Evolutionary conservation across 2,329 filamentous ascomycete genomes (phyloP), one percentile per base, ranked within the genome.

Genomic region (Colletotrichum theobromicola): DNA sequence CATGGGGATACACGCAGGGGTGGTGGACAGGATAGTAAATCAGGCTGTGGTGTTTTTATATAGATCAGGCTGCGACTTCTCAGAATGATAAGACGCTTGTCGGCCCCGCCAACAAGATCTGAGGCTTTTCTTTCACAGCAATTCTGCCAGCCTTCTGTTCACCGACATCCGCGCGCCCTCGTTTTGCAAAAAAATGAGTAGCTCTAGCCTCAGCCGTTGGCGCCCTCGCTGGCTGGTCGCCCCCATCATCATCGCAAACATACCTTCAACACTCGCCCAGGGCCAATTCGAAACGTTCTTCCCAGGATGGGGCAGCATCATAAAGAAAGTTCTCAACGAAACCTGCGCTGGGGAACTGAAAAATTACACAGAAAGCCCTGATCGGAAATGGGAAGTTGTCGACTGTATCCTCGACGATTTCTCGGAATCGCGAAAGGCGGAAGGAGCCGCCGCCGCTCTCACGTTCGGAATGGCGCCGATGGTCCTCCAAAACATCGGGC

Each of bases 381-480:
- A 4, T 8, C 12, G 12, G 57, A 60, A 28, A 60, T 60, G 57
- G 57, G 1, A 7, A 0, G 30, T 60, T 1, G 7, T 60, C 57
- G 57, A 60, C 28, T 60, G 57, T 13, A 5, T 60, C 1, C 7
- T 60, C 28, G 18, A 4, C 3, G 57, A 1, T 13, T 60, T 60
- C 26, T 1, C 26, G 3, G 57, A 60, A 4, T 5, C 28, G 18
- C 57, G 57, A 15, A 60, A 60, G 1, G 57, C 57, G 3, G 57
- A 60, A 21, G 57, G 2, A 0, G 57, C 26, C 2, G 57, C 57
- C 13, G 57, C 57, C 15, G 57, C 28, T 2, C 57, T 60, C 26
- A 60, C 57, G 0, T 3, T 60, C 1, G 57, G 57, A 2, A 4
- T 60, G 0, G 57, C 28, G 0, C 57, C 57, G 0, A 21, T 21